Evolutionary conservation across 2,329 filamentous ascomycete species (phyloP).

Genomic region (Dactylellina drechsleri): DNA sequence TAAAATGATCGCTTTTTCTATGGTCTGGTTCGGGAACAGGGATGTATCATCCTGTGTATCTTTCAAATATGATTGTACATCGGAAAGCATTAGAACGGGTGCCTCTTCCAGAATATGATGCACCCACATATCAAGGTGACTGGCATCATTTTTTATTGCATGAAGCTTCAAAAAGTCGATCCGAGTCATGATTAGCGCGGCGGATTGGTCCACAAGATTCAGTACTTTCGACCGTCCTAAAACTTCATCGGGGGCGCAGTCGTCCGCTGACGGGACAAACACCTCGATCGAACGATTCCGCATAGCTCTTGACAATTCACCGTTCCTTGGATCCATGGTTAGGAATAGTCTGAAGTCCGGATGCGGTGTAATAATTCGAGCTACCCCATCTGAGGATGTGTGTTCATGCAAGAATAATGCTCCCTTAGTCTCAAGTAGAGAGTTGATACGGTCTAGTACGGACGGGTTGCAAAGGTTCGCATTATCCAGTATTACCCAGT

Average conservation of each 20-base stretch:
- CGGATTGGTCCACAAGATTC: constrained; percentile 43
- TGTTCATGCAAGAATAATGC: constrained; percentile 93
- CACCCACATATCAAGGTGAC: constrained; percentile 28
- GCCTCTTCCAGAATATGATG: constrained; percentile 41
- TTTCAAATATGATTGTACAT: constrained; percentile 15
- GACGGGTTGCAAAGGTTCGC: constrained; percentile 96
- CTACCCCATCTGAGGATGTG: constrained; percentile 80
- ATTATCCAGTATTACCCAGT: constrained; percentile 96
- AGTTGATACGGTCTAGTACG: constrained; percentile 93
- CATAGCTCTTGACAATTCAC: constrained; percentile 95
- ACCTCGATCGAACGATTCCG: constrained; percentile 93
- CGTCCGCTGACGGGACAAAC: constrained; percentile 63
- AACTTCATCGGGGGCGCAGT: constrained; percentile 35
- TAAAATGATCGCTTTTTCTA: constrained; percentile 11
- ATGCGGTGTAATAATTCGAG: constrained; percentile 82
- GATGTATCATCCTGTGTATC: too few relatives aligned
- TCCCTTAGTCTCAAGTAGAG: constrained; percentile 88
- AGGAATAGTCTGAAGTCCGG: constrained; percentile 90
- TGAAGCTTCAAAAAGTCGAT: constrained; percentile 31
- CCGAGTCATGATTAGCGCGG: constrained; percentile 21
- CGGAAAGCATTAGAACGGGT: constrained; percentile 8
- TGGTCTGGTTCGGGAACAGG: neutral
- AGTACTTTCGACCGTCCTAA: constrained; percentile 24
- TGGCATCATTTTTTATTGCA: constrained; percentile 7
- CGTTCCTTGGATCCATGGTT: constrained; percentile 90